Evolutionary conservation across 768 basidiomycete species (phyloP).

Genomic region (Termitomyces eurrhizus): DNA sequence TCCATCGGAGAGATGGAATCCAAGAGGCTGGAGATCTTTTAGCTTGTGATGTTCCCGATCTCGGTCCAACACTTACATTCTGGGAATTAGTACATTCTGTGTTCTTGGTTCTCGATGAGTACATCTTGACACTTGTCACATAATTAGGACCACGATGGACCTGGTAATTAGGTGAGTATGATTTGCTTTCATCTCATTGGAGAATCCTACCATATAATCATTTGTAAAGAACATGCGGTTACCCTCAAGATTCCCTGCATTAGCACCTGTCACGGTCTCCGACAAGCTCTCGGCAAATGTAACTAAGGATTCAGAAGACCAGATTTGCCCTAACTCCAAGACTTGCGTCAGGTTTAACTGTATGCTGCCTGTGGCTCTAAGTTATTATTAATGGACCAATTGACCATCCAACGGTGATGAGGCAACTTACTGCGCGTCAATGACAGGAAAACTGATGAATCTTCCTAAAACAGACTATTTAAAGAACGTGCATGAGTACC

Average conservation of each 20-base stretch:
- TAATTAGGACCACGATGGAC: constrained; percentile 58
- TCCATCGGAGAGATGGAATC: constrained; percentile 70
- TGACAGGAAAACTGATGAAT: constrained; percentile 17
- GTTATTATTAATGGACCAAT: constrained; percentile 16
- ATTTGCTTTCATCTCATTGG: neutral
- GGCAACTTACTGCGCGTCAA: constrained; percentile 27
- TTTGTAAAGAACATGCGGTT: constrained; percentile 62
- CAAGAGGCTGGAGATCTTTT: constrained; percentile 39
- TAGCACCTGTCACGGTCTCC: constrained; percentile 36
- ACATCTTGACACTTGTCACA: constrained; percentile 64
- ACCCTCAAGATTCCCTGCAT: constrained; percentile 47
- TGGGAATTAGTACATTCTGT: constrained; percentile 64
- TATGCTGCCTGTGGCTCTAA: constrained; percentile 53
- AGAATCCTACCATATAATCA: constrained; percentile 56
- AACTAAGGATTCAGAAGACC: constrained; percentile 40
- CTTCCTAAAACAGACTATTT: constrained; percentile 13
- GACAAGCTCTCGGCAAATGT: constrained; percentile 37
- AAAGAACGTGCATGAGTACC: constrained; percentile 17
- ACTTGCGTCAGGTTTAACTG: constrained; percentile 53
- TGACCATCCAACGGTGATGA: neutral
- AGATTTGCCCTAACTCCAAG: constrained; percentile 44
- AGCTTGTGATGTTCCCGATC: neutral
- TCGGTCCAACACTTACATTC: constrained; percentile 37
- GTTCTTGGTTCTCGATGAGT: constrained; percentile 52
- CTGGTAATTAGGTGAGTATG: constrained; percentile 28